phyloP scores from a whole-genome alignment of 2,329 filamentous ascomycete species.

The Sarocladiaceae sp. region DNA sequence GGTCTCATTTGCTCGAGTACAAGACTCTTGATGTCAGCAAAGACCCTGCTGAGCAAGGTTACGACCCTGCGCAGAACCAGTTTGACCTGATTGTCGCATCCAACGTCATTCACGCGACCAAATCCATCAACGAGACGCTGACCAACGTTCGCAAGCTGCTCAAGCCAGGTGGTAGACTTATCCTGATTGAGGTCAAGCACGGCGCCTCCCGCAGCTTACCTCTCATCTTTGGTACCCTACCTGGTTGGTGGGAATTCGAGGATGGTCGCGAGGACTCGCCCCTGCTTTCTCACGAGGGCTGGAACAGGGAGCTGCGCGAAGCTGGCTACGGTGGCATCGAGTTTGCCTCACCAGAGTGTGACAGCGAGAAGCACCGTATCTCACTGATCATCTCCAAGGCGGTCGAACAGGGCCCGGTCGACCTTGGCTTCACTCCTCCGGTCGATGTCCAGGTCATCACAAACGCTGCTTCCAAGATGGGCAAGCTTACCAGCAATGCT shows the following conservation, averaged over 20 bases:
- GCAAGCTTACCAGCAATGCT: no score
- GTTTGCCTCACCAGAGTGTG: neutral
- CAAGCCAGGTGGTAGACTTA: constrained; percentile 24
- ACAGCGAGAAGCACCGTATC: no score
- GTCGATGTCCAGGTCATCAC: no score
- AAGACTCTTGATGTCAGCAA: constrained; percentile 27
- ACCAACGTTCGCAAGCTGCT: constrained; percentile 18
- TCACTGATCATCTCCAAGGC: no score
- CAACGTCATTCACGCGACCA: constrained; percentile 26
- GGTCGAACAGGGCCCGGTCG: no score
- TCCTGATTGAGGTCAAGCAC: constrained; percentile 17
- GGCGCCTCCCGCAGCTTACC: neutral
- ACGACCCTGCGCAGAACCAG: constrained; percentile 12
- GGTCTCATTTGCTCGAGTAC: constrained; percentile 22
- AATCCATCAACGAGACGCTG: constrained; percentile 19
- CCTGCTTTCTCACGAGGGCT: neutral
- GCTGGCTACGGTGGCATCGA: neutral
- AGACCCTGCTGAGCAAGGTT: constrained; percentile 22
- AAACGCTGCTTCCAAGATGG: no score
- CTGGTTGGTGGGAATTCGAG: constrained; percentile 25
- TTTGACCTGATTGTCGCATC: constrained; percentile 25
- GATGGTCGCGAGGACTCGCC: constrained; percentile 10
- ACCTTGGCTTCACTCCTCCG: no score
- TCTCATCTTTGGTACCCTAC: constrained; percentile 22
- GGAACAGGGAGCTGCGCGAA: neutral